Evolutionary conservation across 2,329 filamentous ascomycete species (phyloP).

Genomic region (Penicillium sp.): DNA sequence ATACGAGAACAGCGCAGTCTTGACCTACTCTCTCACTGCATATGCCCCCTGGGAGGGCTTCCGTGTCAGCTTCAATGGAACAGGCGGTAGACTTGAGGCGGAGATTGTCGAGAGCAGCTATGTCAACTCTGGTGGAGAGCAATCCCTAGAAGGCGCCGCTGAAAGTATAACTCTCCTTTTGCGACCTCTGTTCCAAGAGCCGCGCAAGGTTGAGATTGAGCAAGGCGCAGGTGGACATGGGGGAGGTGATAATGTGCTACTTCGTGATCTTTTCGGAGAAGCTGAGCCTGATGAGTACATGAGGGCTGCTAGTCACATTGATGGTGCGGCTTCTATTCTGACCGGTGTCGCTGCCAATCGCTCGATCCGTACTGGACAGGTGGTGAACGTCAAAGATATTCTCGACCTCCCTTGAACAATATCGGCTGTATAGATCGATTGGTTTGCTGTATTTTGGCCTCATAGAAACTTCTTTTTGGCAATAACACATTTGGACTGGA

Average conservation of each 20-base stretch:
- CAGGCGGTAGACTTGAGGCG: slow-evolving; percentile 56
- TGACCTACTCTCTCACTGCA: slow-evolving; percentile 55
- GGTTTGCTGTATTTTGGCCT: neutral
- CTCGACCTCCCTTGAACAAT: neutral
- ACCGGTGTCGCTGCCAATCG: slow-evolving; percentile 60
- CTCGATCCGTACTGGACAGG: slow-evolving; percentile 56
- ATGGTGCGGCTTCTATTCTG: slow-evolving; percentile 58
- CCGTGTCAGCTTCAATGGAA: slow-evolving; percentile 42
- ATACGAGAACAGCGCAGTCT: slow-evolving; percentile 55
- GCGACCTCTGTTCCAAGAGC: slow-evolving; percentile 56
- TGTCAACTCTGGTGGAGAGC: slow-evolving; percentile 52
- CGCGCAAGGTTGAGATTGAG: slow-evolving; percentile 53
- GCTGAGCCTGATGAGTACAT: slow-evolving; percentile 45
- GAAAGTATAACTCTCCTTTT: slow-evolving; percentile 36
- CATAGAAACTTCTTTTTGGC: neutral
- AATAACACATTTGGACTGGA: neutral
- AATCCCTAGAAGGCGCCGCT: slow-evolving; percentile 37
- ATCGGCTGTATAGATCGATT: neutral
- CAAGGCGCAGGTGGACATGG: slow-evolving; percentile 56
- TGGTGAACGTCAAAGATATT: slow-evolving; percentile 54
- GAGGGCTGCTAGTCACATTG: slow-evolving; percentile 57
- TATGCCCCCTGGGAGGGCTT: slow-evolving; percentile 55
- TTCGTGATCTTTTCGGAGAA: slow-evolving; percentile 58
- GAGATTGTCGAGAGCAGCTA: slow-evolving; percentile 64
- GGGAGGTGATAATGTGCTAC: slow-evolving; percentile 56